Evolutionary conservation across 768 basidiomycete genomes (phyloP).

Genomic region (Coprinopsis strossmayeri): DNA sequence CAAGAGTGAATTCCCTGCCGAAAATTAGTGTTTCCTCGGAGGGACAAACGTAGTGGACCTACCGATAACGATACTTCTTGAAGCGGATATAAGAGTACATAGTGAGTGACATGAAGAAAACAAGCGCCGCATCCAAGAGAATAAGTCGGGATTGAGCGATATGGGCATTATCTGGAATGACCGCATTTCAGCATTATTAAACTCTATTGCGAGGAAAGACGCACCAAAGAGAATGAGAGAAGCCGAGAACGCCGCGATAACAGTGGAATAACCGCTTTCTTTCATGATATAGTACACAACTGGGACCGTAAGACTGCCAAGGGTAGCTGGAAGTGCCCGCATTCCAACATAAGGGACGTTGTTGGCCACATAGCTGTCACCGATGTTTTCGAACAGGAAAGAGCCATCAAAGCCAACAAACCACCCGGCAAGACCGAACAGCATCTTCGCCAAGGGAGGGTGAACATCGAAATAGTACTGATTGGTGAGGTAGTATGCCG

Average conservation of each 20-base stretch:
- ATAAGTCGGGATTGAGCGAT: conserved; percentile 95
- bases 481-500: conserved; percentile 84
- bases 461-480: conserved; percentile 99
- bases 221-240: conserved; percentile 80
- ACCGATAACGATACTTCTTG: conserved; percentile 89
- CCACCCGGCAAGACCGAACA: conserved; percentile 93
- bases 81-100: conserved; percentile 92
- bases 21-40: no score
- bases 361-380: conserved; percentile 81
- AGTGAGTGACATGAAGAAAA: conserved; percentile 94
- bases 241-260: conserved; percentile 88
- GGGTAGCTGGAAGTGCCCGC: conserved; percentile 85
- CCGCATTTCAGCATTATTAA: neutral
- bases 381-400: conserved; percentile 93
- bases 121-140: conserved; percentile 86
- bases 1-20: conserved; percentile 77
- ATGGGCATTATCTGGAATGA: conserved; percentile 81
- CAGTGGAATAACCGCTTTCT: conserved; percentile 91
- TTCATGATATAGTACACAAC: conserved; percentile 97
- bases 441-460: conserved; percentile 92
- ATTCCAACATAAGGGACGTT: conserved; percentile 94
- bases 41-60: conserved; percentile 1
- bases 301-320: conserved; percentile 86
- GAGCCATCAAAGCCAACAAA: conserved; percentile 93
- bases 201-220: conserved; percentile 21